phyloP scores from a whole-genome alignment of 176 grass and related monocot species.

The Phoenix dactylifera region DNA sequence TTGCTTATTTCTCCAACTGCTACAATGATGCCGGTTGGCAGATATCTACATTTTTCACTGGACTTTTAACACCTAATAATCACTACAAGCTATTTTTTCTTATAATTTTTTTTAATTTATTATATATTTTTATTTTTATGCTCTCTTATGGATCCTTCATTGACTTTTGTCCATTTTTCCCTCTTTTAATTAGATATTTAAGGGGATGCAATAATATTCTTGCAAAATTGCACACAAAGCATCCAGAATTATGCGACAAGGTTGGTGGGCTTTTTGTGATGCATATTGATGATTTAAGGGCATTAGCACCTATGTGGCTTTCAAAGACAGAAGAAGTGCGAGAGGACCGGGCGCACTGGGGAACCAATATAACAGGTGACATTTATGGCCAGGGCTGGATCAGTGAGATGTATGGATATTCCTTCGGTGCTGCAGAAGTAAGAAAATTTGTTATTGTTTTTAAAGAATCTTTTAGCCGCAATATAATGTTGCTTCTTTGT shows the following conservation, averaged over 20 bases:
- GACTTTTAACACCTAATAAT: too few species aligned
- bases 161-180: slow-evolving; percentile 1
- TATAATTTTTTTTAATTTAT: slow-evolving; percentile 6
- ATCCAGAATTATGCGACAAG: slow-evolving; percentile 97
- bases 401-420: slow-evolving; percentile 98
- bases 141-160: slow-evolving; percentile 4
- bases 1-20: too few species aligned
- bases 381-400: slow-evolving; percentile 97
- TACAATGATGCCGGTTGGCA: too few species aligned
- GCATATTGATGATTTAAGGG: slow-evolving; percentile 88
- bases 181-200: slow-evolving; percentile 52
- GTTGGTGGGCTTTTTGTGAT: slow-evolving; percentile 79
- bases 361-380: slow-evolving; percentile 95
- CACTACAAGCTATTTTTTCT: not conserved
- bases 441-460: slow-evolving; percentile 17
- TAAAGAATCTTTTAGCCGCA: not conserved
- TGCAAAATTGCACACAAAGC: slow-evolving; percentile 71
- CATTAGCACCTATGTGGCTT: slow-evolving; percentile 82
- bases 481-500: slow-evolving; percentile 9
- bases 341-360: slow-evolving; percentile 84
- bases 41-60: too few species aligned
- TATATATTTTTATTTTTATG: not conserved
- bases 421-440: slow-evolving; percentile 98
- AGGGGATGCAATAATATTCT: slow-evolving; percentile 97
- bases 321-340: slow-evolving; percentile 98